phyloP scores from a whole-genome alignment of 75 land plant species.

The Gnetum montanum region DNA sequence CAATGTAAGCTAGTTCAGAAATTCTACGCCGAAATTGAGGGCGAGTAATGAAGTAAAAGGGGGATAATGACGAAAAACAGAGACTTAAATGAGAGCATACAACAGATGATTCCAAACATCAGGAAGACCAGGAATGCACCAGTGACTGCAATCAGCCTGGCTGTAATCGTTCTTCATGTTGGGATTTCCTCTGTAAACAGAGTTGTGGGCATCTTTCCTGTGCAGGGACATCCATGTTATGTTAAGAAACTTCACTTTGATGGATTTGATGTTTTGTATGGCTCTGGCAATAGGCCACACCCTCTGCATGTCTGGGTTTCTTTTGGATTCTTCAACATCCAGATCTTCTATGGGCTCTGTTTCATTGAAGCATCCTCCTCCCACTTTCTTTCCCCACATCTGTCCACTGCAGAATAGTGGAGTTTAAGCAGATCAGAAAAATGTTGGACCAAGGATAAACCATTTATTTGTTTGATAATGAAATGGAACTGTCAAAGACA shows the following conservation, averaged over 20 bases:
- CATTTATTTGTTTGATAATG: too few species aligned
- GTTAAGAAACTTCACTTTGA: slow-evolving; percentile 7
- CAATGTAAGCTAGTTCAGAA: too few species aligned
- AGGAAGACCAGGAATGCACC: slow-evolving; percentile 26
- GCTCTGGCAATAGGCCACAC: background rate
- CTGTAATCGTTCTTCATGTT: background rate
- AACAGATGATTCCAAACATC: slow-evolving; percentile 20
- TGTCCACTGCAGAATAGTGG: background rate
- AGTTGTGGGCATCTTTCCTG: slow-evolving; percentile 16
- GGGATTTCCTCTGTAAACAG: background rate
- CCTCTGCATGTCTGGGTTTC: slow-evolving; percentile 3
- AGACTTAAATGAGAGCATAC: slow-evolving; percentile 1
- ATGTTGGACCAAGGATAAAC: too few species aligned
- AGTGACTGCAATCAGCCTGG: slow-evolving; percentile 18
- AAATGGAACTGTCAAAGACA: too few species aligned
- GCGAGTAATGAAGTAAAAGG: too few species aligned
- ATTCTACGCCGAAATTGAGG: too few species aligned
- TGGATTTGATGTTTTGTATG: background rate
- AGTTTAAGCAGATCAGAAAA: too few species aligned
- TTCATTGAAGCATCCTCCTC: slow-evolving; percentile 12
- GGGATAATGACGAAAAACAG: too few species aligned
- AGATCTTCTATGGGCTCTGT: slow-evolving; percentile 9
- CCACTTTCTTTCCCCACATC: slow-evolving; percentile 11
- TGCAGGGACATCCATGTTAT: slow-evolving; percentile 15
- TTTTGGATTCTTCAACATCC: background rate